Evolutionary conservation across 1,284 basidiomycete species (phyloP).

Genomic region (Entoloma clypeatum): DNA sequence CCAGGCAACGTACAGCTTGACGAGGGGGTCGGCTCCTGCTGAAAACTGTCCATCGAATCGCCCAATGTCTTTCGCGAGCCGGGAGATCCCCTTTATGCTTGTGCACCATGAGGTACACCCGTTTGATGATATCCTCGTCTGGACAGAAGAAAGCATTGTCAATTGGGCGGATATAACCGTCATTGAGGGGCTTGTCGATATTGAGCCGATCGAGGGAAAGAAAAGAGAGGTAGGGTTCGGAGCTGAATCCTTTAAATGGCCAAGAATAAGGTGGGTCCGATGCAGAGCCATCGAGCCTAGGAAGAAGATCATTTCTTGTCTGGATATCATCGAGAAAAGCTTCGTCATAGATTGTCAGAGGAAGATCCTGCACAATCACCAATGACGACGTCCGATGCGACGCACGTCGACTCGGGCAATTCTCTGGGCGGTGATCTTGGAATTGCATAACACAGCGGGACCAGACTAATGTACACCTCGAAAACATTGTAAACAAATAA

Average conservation of each 20-base stretch:
- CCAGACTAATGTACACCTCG: too few species aligned
- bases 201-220: background rate
- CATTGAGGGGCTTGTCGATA: background rate
- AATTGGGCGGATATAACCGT: background rate
- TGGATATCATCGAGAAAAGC: too few species aligned
- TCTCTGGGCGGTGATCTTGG: too few species aligned
- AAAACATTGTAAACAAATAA: too few species aligned
- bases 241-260: conserved; percentile 1
- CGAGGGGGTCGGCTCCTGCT: background rate
- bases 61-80: conserved; percentile 3
- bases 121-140: conserved; percentile 1
- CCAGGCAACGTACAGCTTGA: background rate
- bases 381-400: too few species aligned
- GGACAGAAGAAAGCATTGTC: conserved; percentile 3
- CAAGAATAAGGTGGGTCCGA: background rate
- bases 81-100: background rate
- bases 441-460: too few species aligned
- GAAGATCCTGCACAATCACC: too few species aligned
- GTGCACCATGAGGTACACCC: background rate
- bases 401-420: too few species aligned
- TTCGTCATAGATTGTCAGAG: too few species aligned
- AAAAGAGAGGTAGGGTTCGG: background rate
- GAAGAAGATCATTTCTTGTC: too few species aligned
- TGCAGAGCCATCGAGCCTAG: too few species aligned
- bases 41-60: conserved; percentile 1